Evolutionary conservation across 352 stramenopile genomes (phyloP).

Genomic region (Phytophthora kernoviae): DNA sequence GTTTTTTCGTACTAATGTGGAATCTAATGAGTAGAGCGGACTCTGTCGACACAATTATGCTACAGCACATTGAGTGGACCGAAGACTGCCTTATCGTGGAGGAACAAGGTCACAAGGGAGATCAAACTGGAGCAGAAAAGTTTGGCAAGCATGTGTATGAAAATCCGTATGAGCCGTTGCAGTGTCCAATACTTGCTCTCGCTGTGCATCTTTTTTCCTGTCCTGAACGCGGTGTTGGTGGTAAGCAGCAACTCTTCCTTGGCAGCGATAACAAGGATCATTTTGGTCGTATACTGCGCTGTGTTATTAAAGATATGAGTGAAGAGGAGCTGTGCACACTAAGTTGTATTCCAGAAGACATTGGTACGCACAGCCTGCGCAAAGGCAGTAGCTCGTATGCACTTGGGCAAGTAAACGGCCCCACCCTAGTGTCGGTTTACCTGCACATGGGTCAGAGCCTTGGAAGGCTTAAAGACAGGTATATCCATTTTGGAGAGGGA

Average conservation of each 20-base stretch:
- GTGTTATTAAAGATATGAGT: not conserved
- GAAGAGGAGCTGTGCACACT: not conserved
- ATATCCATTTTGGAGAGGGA: not conserved
- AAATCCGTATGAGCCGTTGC: not conserved
- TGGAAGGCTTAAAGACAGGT: not conserved
- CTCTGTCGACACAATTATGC: conserved; percentile 3
- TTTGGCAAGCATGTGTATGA: not conserved
- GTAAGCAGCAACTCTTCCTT: not conserved
- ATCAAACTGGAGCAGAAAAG: not conserved
- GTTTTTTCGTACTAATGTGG: conserved; percentile 5
- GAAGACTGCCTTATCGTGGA: not conserved
- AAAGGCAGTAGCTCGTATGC: not conserved
- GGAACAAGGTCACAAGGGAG: not conserved
- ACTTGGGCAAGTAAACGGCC: not conserved
- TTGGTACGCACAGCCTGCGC: not conserved
- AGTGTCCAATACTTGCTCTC: not conserved
- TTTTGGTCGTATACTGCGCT: not conserved
- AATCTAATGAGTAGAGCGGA: conserved; percentile 11
- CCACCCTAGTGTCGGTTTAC: not conserved
- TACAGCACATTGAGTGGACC: no score
- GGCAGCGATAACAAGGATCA: not conserved
- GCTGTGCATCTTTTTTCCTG: not conserved
- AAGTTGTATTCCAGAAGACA: not conserved
- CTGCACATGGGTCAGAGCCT: not conserved
- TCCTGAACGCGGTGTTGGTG: not conserved